Evolutionary conservation across 306 rosid genomes (phyloP).

Genomic region (Prosopis cineraria): DNA sequence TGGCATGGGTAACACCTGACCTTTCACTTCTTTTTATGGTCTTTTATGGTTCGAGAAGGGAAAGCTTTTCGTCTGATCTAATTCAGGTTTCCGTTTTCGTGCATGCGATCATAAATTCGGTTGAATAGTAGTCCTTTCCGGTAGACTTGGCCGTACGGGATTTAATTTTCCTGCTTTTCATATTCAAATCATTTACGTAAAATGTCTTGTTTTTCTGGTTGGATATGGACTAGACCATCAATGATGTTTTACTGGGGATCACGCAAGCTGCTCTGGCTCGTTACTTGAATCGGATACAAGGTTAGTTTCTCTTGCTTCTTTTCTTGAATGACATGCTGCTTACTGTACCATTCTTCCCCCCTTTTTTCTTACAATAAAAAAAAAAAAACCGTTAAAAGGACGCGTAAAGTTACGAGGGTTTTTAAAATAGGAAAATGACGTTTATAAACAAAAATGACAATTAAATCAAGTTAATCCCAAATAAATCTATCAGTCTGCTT

Average conservation of each 20-base stretch:
- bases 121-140: neutral
- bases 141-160: neutral
- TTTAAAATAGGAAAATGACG: too few species aligned
- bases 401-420: too few species aligned
- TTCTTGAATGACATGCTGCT: neutral
- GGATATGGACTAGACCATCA: slow-evolving; percentile 52
- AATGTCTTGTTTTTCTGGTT: neutral
- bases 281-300: slow-evolving; percentile 51
- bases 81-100: neutral
- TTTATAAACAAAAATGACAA: neutral
- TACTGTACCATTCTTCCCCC: neutral
- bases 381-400: neutral
- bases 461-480: neutral
- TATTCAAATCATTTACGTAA: neutral
- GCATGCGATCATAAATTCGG: neutral
- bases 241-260: slow-evolving; percentile 67
- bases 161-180: neutral
- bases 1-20: neutral
- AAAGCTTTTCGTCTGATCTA: neutral
- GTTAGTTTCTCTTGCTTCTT: slow-evolving; percentile 34
- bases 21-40: neutral
- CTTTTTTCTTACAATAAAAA: too few species aligned
- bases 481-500: neutral
- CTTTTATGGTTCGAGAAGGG: neutral
- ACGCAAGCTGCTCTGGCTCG: slow-evolving; percentile 64